Evolutionary conservation across 2,329 filamentous ascomycete species (phyloP), one percentile per base, ranked within the genome.

Genomic region (Diaporthe batatas): DNA sequence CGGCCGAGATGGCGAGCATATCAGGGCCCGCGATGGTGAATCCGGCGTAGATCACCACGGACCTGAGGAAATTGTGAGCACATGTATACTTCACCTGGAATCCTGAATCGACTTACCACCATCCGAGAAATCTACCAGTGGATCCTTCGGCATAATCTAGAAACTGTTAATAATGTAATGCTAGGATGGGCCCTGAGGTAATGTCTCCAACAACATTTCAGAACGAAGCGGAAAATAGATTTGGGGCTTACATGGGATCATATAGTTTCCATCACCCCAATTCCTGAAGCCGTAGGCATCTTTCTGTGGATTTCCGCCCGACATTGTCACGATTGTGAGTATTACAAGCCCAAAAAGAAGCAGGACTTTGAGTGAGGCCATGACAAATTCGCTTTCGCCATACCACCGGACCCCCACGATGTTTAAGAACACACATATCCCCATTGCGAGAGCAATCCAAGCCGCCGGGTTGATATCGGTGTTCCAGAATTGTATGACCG

Each of bases 211-310:
- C 14, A 42, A 18, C 12, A 3, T 36, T 0, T n/a, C 44, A n/a
- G 14, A 8, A 47, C 6, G 18, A 8, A 47, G 21, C 44, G 8
- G 7, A 47, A 6, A 47, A 6, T 6, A 47, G 6, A 18, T 42
- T 42, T 6, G 39, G 39, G 2, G 39, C 44, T 47, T 47, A 47
- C 44, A 67, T 29, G 62, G 62, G 74, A 86, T 84, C 53, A 88
- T 83, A 49, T 84, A 81, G 84, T 83, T 2, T 1, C 62, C 62
- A 12, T 81, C 80, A 0, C 84, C 84, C 0, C 85, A 85, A 44
- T 84, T 72, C 5, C 76, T 75, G 76, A 87, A 87, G 5, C 84
- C 84, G 57, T 86, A 71, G 10, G 51, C 62, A 25, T 74, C 64
- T 2, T 68, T 55, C 16, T 36, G 18, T n/a, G 72, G 72, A 6